Conservation (phyloP, 23 red algal species). For the Gracilariopsis chorda region DNA sequence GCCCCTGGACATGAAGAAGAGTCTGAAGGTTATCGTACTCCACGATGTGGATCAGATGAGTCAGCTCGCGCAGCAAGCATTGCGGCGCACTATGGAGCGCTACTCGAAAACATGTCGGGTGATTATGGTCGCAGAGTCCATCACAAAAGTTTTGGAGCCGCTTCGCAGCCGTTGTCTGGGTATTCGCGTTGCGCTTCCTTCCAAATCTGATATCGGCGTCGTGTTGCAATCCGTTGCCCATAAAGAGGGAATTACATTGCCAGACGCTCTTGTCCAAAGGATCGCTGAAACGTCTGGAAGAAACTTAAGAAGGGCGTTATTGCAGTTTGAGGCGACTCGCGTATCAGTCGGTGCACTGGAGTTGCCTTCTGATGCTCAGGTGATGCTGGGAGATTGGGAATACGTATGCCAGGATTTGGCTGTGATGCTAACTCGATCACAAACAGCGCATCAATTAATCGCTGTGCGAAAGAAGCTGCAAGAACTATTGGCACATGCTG, state of each 20-base stretch:
- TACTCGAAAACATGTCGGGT: conserved; percentile 92
- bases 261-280: conserved; percentile 20
- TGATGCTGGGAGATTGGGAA: conserved; percentile 86
- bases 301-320: conserved; percentile 84
- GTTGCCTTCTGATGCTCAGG: conserved; percentile 9
- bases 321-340: conserved; percentile 75
- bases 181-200: conserved; percentile 78
- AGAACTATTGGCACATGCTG: conserved; percentile 85
- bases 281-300: conserved; percentile 24
- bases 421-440: conserved; percentile 63
- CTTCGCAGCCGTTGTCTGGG: conserved; percentile 89
- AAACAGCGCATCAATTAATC: conserved; percentile 66
- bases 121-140: conserved; percentile 83
- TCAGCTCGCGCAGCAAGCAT: conserved; percentile 89
- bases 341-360: conserved; percentile 23
- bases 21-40: conserved; percentile 92
- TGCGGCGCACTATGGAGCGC: conserved; percentile 96
- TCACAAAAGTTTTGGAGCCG: conserved; percentile 84
- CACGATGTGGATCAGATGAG: conserved; percentile 93
- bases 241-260: conserved; percentile 45
- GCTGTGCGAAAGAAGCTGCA: conserved; percentile 77
- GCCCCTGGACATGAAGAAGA: conserved; percentile 64
- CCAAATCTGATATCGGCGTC: conserved; percentile 26
- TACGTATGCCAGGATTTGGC: conserved; percentile 73
- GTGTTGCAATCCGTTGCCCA: conserved; percentile 60